Base-by-base conservation (phyloP, 345 rosid genomes). In the Populus davidiana region DNA sequence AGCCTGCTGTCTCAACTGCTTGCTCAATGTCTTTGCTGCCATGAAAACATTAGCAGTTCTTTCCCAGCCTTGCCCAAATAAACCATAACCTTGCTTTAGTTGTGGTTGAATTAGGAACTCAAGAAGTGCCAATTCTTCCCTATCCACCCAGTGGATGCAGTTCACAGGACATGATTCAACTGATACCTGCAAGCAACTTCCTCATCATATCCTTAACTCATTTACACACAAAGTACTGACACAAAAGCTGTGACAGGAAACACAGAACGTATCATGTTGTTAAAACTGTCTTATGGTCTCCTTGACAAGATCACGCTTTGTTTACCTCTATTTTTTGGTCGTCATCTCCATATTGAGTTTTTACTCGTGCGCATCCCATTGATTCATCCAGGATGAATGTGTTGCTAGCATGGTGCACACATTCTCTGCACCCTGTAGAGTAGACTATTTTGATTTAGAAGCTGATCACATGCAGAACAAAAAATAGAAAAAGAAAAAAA, bases 91-190 rank as follows among this genome's bases (percentile, higher is more conserved):
- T 38, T 84, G 81, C 75, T 83, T 85, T 0, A 67, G 85, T 77
- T 82, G 86, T 44, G 94, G 91, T 54, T 76, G 90, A 13, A 61
- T 71, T 64, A 91, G 70, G 71, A 85, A 87, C 79, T 91, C 92
- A 8, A 88, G 90, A 79, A 88, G 81, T n/a, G 69, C 78, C 62
- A 89, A 27, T 50, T 91, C 92, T 77, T 88, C 87, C 36, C 69
- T 83, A 8, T 83, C 85, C 75, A 89, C 91, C 94, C 89, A 82
- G 67, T 87, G 77, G 59, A 88, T 91, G 83, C 91, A 89, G 82
- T 89, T 88, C 81, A 89, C 89, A 0, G 93, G 95, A 79, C 93
- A 89, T 0, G 91, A 89, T 29, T 89, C 91, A 41, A 88, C 87
- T 1, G 90, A 80, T 21, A 89, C 88, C 91, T 86, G 84, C 17